Evolutionary conservation across 306 rosid species (phyloP).

Genomic region (Sicyos baderoa): DNA sequence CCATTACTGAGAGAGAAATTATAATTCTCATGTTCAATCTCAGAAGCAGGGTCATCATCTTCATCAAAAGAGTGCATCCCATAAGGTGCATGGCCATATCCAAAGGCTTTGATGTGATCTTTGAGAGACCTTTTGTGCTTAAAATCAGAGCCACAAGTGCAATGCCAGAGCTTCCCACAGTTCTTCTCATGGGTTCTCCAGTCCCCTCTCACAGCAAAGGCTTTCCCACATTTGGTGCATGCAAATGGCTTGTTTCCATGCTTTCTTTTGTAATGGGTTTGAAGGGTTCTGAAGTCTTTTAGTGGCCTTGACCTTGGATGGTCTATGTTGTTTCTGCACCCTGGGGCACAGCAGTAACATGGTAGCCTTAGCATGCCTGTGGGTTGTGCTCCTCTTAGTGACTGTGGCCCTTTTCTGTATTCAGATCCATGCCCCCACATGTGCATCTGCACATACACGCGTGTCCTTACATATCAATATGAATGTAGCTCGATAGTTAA

Average conservation of each 20-base stretch:
- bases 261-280: slow-evolving; percentile 88
- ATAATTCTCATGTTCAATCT: slow-evolving; percentile 55
- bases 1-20: slow-evolving; percentile 25
- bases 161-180: slow-evolving; percentile 92
- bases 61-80: slow-evolving; percentile 59
- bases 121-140: slow-evolving; percentile 88
- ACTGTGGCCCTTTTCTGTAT: slow-evolving; percentile 83
- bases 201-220: slow-evolving; percentile 90
- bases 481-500: no score
- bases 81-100: slow-evolving; percentile 61
- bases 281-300: slow-evolving; percentile 89
- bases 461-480: no score
- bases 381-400: slow-evolving; percentile 85
- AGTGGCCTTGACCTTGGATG: slow-evolving; percentile 82
- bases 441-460: slow-evolving; percentile 30
- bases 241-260: slow-evolving; percentile 84
- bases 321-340: slow-evolving; percentile 89
- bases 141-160: slow-evolving; percentile 89
- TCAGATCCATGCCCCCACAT: slow-evolving; percentile 99
- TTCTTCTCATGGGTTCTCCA: slow-evolving; percentile 98
- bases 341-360: slow-evolving; percentile 75
- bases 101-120: slow-evolving; percentile 87
- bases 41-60: slow-evolving; percentile 49
- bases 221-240: slow-evolving; percentile 82
- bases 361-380: slow-evolving; percentile 95